These are phyloP conservation scores for Triadica sebifera DNA, from an alignment of 345 rosid species.

Conservation along the genomic window DNA sequence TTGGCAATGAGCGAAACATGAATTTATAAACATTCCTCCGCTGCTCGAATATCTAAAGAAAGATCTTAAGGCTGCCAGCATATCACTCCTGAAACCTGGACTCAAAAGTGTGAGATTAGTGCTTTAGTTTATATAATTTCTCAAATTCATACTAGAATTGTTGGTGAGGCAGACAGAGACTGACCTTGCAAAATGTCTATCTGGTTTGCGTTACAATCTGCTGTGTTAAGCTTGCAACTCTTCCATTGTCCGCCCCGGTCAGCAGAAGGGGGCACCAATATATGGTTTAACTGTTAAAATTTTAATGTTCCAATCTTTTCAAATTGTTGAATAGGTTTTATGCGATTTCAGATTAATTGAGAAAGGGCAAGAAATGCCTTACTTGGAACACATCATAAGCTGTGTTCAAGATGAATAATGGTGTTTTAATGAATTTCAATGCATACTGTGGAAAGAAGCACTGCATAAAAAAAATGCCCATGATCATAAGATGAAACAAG, in stretches of 20 bases:
- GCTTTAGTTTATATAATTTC: too few species aligned
- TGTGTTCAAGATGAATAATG: slow-evolving; percentile 78
- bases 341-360: not conserved
- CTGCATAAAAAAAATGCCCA: slow-evolving; percentile 41
- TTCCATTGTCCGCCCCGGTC: slow-evolving; percentile 69
- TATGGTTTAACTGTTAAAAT: slow-evolving; percentile 64
- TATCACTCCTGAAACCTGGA: slow-evolving; percentile 71
- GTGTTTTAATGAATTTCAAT: slow-evolving; percentile 60
- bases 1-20: slow-evolving; percentile 97
- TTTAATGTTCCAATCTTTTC: not conserved
- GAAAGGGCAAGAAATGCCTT: slow-evolving; percentile 8
- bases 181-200: slow-evolving; percentile 64
- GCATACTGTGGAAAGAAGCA: slow-evolving; percentile 86
- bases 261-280: slow-evolving; percentile 77
- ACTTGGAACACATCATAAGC: slow-evolving; percentile 95
- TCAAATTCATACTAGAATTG: not conserved
- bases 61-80: slow-evolving; percentile 53
- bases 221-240: slow-evolving; percentile 60
- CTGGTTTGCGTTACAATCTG: slow-evolving; percentile 55
- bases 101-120: too few species aligned
- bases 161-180: not conserved
- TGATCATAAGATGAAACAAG: not conserved
- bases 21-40: slow-evolving; percentile 84
- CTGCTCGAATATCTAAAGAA: slow-evolving; percentile 42
- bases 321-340: not conserved